Evolutionary conservation across 257 asterid species (phyloP), one percentile per base, ranked within the genome.

Genomic region (Coffea eugenioides): DNA sequence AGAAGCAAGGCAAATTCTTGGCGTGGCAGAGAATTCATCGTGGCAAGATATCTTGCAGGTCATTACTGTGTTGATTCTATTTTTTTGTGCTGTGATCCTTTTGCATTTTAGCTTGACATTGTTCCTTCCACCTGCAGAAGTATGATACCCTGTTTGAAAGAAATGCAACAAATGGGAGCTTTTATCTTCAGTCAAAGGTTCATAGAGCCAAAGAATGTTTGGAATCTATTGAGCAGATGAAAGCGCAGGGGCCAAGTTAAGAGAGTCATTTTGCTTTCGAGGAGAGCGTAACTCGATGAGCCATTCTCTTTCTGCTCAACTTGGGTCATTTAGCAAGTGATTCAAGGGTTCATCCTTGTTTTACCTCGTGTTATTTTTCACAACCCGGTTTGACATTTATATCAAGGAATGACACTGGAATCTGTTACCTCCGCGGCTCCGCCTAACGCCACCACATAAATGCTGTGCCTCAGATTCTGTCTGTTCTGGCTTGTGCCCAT

Each of bases 1-100:
- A 23, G 90, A 88, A 84, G 91, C 93, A 11, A 88, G 88, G 76
- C 87, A 85, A 76, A 86, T 86, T 84, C 89, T 88, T 62, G 89
- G 90, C 48, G 88, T 85, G 41, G 27, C 86, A 2, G 88, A 86
- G 90, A 73, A 80, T 65, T 81, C 86, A 62, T 82, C 90, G 9
- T 75, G 85, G 91, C 87, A 82, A 43, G 91, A 90, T 65, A 70
- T 86, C 74, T 61, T 85, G 79, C 84, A 90, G 93, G 89, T 88
- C 68, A 4, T 11, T 79, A 76, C 25, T 48, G 66, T 34, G 14
- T 31, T 49, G 48, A 18, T 25, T 27, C 25, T 39, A 41, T 34
- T 20, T 3, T 39, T 76, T 57, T 11, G 36, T 73, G 20, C 65
- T 66, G 39, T 14, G 31, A 5, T 20, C 67, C 41, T 61, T 15